A percentile compares a stretch with the other conserved stretches of the same genome.
phyloP scores from a whole-genome alignment of 768 basidiomycete genomes.

The Megacollybia marginata region DNA sequence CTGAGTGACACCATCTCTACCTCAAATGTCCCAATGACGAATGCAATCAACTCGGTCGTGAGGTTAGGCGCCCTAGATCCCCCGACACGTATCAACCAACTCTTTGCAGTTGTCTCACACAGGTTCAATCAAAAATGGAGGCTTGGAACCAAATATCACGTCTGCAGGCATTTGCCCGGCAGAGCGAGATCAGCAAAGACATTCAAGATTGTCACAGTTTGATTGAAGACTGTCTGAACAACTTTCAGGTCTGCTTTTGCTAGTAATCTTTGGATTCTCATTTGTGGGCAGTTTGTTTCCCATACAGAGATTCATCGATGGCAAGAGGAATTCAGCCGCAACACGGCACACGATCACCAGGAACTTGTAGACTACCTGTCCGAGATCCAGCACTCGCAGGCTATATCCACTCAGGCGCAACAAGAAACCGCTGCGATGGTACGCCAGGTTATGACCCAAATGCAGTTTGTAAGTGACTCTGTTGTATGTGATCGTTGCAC shows the following conservation, averaged over 20 bases:
- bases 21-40: slow-evolving; percentile 21
- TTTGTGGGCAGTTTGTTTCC: slow-evolving; percentile 31
- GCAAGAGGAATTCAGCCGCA: slow-evolving; percentile 36
- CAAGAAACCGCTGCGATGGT: slow-evolving; percentile 27
- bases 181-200: slow-evolving; percentile 32
- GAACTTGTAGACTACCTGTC: slow-evolving; percentile 36
- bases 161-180: slow-evolving; percentile 37
- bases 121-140: slow-evolving; percentile 33
- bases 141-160: slow-evolving; percentile 32
- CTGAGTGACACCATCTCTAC: slow-evolving; percentile 26
- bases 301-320: slow-evolving; percentile 39
- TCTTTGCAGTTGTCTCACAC: slow-evolving; percentile 18
- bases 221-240: slow-evolving; percentile 37
- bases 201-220: slow-evolving; percentile 38
- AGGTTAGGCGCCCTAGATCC: slow-evolving; percentile 13
- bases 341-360: slow-evolving; percentile 31
- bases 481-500: not conserved
- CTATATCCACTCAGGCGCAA: slow-evolving; percentile 24
- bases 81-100: too few species aligned
- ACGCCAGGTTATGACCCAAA: slow-evolving; percentile 35
- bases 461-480: slow-evolving; percentile 35
- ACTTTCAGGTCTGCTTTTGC: slow-evolving; percentile 33
- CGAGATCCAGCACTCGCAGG: slow-evolving; percentile 34
- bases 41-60: slow-evolving; percentile 23
- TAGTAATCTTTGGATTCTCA: not conserved